Evolutionary conservation across 208 protist species (phyloP).

Genomic region (Leishmania amazonensis): DNA sequence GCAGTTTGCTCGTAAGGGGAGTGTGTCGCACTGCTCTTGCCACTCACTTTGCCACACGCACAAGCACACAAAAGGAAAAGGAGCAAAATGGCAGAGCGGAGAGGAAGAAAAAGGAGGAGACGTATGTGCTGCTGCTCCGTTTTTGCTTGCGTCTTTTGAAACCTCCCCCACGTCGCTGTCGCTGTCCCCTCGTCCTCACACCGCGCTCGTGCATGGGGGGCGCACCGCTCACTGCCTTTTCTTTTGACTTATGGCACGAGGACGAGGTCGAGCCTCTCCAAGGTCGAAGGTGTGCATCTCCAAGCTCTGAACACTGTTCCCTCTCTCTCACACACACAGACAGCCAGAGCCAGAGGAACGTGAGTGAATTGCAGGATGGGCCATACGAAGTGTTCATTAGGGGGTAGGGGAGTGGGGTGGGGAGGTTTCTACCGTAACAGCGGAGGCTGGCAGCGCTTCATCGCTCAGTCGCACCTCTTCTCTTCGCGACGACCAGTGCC

Average conservation of each 20-base stretch:
- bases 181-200: background rate
- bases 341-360: background rate
- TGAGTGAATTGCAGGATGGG: background rate
- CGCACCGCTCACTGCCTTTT: slow-evolving; percentile 1
- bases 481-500: background rate
- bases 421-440: too few relatives aligned
- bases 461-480: background rate
- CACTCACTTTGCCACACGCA: background rate
- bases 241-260: background rate
- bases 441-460: background rate
- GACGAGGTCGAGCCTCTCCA: too few relatives aligned
- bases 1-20: background rate
- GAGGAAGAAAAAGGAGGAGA: background rate
- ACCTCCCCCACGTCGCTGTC: slow-evolving; percentile 1
- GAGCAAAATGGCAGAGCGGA: background rate
- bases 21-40: background rate
- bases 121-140: background rate
- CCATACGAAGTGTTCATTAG: background rate
- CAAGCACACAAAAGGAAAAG: background rate
- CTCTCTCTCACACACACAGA: too few relatives aligned
- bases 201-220: background rate
- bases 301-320: background rate
- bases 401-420: too few relatives aligned
- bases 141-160: background rate
- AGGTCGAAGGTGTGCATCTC: background rate